Evolutionary conservation across 2,329 filamentous ascomycete species (phyloP), one percentile per base, ranked within the genome.

Genomic region (Ascochyta pisi): DNA sequence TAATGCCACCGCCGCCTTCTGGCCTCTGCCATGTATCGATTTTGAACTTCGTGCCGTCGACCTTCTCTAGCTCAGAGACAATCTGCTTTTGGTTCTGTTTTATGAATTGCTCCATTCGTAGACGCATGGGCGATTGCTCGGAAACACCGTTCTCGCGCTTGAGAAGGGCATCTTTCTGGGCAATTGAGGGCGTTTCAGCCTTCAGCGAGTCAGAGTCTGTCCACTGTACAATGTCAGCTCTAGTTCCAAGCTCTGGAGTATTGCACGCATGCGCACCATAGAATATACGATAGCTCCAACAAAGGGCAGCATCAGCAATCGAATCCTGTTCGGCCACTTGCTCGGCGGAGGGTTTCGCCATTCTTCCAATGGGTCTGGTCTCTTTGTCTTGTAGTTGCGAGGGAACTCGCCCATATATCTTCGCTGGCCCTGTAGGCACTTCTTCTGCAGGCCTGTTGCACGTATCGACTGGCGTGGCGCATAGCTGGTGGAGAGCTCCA

Each of bases 21-120:
- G 90, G 88, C 47, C 95, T 87, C 59, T 86, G 84, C 95, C 95
- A 99, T 63, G 89, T 88, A 78, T 99, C 95, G 57, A 87, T 82
- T 57, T 85, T 84, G 81, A 99, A 99, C 64, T 86, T 84, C 62
- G 85, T 86, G 54, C 92, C 93, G 71, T 98, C 95, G 39, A 98
- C 82, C 66, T 87, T 84, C 74, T 96, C 89, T 22, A 99, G 84
- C 54, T 89, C 92, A 52, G 85, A 81, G 26, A 98, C 89, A 56
- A 99, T 99, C 60, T 89, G 85, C 68, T 91, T 85, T 73, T 99
- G 95, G 69, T 98, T 91, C 67, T 92, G 86, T 76, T 95, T 95
- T 77, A 98, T 96, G 74, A 98, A 90, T 69, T 91, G 87, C 78
- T 99, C 95, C 95, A 99, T 98, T 61, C 94, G 91, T 54, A 99